Base-by-base conservation (phyloP, 768 basidiomycete species). In the Multifurca ochricompacta region DNA sequence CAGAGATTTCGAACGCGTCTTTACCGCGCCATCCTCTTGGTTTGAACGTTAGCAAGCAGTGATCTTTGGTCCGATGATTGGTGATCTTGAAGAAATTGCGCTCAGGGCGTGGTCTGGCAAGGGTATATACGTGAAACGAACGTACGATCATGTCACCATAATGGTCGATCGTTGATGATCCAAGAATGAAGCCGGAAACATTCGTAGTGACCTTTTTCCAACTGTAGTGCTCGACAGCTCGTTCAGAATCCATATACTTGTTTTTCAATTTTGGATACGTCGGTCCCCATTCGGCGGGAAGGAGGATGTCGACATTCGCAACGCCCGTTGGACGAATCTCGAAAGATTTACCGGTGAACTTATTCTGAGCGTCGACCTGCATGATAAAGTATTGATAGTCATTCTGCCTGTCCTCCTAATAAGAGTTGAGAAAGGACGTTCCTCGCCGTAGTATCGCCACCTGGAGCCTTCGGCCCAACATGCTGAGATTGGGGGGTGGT, bases 301-400 rank as follows among this genome's bases (percentile, higher is more conserved):
- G 68, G 16, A 87, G 70, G 8, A 98, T 73, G 41, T 95, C 87
- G 5, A 79, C 85, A 62, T 97, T 94, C 0, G 93, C 94, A 9
- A 91, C 76, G n/a, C 94, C 94, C 2, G 93, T 97, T 1, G 94
- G 94, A 23, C 91, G 73, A 62, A 97, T 96, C 73, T 98, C 94
- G 65, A 98, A 97, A 0, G 87, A 90, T 68, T 93, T 91, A 37
- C 94, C 94, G 78, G 92, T 85, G 68, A 98, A 96, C 70, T 85
- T 95, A 67, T 93, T 94, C 69, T 96, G 92, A 3, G 94, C 94
- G 64, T 96, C 94, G 49, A 97, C 94, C 83, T 92, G 51, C 2
- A 36, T 28, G 39, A 43, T 21, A 55, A 19, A 23, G 2, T 53
- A 14, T 61, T 55, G 13, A 21, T 35, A 11, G 46, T 43, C 3